Evolutionary conservation across 305 asterid genomes (phyloP).

Genomic region (Ilex paraguariensis): DNA sequence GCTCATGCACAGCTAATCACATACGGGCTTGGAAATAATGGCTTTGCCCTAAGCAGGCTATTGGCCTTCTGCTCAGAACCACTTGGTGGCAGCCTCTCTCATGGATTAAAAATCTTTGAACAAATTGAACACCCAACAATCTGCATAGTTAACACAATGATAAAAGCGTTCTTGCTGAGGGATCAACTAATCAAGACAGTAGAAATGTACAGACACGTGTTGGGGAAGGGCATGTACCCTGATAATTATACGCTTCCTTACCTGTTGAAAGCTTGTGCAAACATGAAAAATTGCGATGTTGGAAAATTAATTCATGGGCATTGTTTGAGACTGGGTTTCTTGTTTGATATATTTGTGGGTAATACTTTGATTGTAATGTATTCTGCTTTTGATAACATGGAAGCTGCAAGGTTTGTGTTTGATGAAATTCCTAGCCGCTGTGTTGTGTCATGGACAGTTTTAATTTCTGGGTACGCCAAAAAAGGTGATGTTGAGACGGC

Average conservation of each 20-base stretch:
- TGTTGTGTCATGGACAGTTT: conserved; percentile 63
- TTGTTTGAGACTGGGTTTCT: conserved; percentile 42
- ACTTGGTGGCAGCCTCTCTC: conserved; percentile 25
- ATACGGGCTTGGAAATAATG: conserved; percentile 43
- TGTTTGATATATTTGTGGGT: conserved; percentile 43
- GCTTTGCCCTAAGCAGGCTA: conserved; percentile 64
- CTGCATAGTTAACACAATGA: conserved; percentile 65
- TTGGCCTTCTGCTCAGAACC: conserved; percentile 66
- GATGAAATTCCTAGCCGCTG: conserved; percentile 44
- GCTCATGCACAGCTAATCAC: conserved; percentile 47
- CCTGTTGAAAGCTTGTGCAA: conserved; percentile 43
- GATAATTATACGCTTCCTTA: conserved; percentile 70
- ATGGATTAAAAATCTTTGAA: conserved; percentile 41
- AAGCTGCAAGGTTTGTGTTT: conserved; percentile 46
- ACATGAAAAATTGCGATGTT: conserved; percentile 29
- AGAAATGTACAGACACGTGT: conserved; percentile 32
- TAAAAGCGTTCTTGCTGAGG: conserved; percentile 48
- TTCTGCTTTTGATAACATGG: conserved; percentile 46
- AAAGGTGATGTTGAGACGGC: conserved; percentile 52
- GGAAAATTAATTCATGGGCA: conserved; percentile 53
- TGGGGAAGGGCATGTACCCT: conserved; percentile 41
- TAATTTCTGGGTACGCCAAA: conserved; percentile 55
- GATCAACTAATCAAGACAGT: conserved; percentile 27
- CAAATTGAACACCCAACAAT: conserved; percentile 51
- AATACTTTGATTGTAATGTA: conserved; percentile 49